A percentile compares a stretch with the other conserved stretches of the same genome.
Conservation (phyloP, 257 asterid genomes). For the Nicotiana tomentosiformis region DNA sequence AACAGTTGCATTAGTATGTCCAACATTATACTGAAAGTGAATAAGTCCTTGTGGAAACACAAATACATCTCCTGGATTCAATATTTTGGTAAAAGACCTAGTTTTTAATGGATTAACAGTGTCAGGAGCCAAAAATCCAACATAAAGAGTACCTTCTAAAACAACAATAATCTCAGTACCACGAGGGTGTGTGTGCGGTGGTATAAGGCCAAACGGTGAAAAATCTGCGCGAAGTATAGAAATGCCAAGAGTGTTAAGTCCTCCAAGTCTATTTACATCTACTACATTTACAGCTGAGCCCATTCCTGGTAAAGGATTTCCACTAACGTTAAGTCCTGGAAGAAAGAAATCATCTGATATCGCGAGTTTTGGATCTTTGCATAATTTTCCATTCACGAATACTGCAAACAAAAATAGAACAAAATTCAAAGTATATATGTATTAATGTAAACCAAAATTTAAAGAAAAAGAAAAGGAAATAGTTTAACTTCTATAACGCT, state of each 20-base stretch:
- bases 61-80: not conserved
- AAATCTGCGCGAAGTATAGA: not conserved
- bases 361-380: conserved; percentile 10
- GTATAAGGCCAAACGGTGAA: not conserved
- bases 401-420: not conserved
- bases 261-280: not conserved
- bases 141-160: not conserved
- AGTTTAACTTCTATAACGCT: not conserved
- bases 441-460: no score
- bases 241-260: conserved; percentile 5
- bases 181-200: conserved; percentile 9
- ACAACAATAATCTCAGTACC: conserved; percentile 1
- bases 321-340: not conserved
- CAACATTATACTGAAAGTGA: conserved; percentile 11
- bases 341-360: not conserved
- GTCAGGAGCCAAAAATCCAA: not conserved
- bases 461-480: not conserved
- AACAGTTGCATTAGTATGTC: not conserved
- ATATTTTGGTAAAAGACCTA: not conserved
- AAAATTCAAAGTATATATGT: no score
- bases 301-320: not conserved
- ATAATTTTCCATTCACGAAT: conserved; percentile 6
- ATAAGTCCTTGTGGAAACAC: conserved; percentile 7
- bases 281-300: not conserved
- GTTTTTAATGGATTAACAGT: not conserved